Evolutionary conservation across 345 rosid genomes (phyloP).

Genomic region (Ceriops decandra): DNA sequence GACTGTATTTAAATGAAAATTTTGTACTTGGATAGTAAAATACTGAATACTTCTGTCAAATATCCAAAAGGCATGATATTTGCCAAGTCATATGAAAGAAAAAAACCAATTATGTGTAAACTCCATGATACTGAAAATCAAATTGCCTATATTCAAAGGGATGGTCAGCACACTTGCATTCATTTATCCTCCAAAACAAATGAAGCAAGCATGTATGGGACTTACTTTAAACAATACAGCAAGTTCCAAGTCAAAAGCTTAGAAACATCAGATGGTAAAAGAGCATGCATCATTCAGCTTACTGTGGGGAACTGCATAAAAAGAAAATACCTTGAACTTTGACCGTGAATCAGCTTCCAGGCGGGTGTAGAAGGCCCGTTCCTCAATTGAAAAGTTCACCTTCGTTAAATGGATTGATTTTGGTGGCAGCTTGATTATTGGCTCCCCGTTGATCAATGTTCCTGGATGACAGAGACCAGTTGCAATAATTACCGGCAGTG

Average conservation of each 20-base stretch:
- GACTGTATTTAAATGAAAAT: neutral
- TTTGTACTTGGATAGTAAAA: too few relatives aligned
- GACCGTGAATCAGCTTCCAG: constrained; percentile 80
- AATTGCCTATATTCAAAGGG: neutral
- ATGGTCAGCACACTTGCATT: neutral
- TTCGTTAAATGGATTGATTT: constrained; percentile 56
- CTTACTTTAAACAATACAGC: neutral
- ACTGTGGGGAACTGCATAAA: neutral
- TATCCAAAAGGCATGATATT: too few relatives aligned
- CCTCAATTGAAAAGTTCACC: constrained; percentile 77
- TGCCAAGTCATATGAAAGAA: too few relatives aligned
- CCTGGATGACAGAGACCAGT: constrained; percentile 40
- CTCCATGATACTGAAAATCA: too few relatives aligned
- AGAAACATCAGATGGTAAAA: neutral
- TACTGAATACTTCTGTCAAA: too few relatives aligned
- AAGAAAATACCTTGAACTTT: constrained; percentile 67
- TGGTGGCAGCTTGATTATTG: constrained; percentile 81
- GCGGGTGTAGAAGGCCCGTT: constrained; percentile 73
- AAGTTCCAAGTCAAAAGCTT: neutral
- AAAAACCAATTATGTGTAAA: neutral
- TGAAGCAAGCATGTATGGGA: neutral
- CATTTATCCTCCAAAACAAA: constrained; percentile 1
- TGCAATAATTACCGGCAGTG: constrained; percentile 22
- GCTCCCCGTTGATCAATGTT: constrained; percentile 80
- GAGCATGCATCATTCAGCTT: neutral